phyloP scores from a whole-genome alignment of 2,329 filamentous ascomycete species.

The Nothophoma quercina region DNA sequence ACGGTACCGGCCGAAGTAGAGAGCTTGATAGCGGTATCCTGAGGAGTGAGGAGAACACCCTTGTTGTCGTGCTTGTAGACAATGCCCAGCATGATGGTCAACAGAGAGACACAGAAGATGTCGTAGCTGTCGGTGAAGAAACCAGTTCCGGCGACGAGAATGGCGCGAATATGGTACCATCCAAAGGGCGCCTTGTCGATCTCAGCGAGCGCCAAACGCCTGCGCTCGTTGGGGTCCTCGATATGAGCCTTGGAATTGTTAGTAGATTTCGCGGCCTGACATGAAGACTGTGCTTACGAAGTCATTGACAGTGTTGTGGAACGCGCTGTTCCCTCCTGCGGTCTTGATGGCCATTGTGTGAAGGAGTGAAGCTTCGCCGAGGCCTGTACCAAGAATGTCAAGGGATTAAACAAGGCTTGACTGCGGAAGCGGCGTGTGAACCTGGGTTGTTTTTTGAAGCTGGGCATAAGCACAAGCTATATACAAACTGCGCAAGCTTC shows the following conservation, averaged over 20 bases:
- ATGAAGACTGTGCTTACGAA: slow-evolving; percentile 49
- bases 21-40: slow-evolving; percentile 88
- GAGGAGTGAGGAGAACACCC: slow-evolving; percentile 64
- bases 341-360: slow-evolving; percentile 26
- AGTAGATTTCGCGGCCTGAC: background rate
- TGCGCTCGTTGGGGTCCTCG: slow-evolving; percentile 77
- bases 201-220: slow-evolving; percentile 79
- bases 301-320: slow-evolving; percentile 70
- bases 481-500: slow-evolving; percentile 11
- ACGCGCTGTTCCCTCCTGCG: slow-evolving; percentile 41
- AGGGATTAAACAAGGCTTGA: slow-evolving; percentile 22
- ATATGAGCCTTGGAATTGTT: slow-evolving; percentile 53
- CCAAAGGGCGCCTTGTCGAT: slow-evolving; percentile 83
- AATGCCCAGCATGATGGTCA: slow-evolving; percentile 74
- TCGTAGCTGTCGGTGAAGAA: slow-evolving; percentile 88
- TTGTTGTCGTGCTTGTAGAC: slow-evolving; percentile 69
- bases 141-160: slow-evolving; percentile 78
- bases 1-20: slow-evolving; percentile 85
- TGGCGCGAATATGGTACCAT: slow-evolving; percentile 81
- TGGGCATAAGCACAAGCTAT: slow-evolving; percentile 19
- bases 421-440: slow-evolving; percentile 10
- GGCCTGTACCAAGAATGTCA: slow-evolving; percentile 24
- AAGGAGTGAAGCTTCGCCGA: slow-evolving; percentile 26
- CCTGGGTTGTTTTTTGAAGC: slow-evolving; percentile 6
- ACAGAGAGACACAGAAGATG: slow-evolving; percentile 61